Evolutionary conservation across 2,329 filamentous ascomycete genomes (phyloP).

Genomic region (Capronia americana): DNA sequence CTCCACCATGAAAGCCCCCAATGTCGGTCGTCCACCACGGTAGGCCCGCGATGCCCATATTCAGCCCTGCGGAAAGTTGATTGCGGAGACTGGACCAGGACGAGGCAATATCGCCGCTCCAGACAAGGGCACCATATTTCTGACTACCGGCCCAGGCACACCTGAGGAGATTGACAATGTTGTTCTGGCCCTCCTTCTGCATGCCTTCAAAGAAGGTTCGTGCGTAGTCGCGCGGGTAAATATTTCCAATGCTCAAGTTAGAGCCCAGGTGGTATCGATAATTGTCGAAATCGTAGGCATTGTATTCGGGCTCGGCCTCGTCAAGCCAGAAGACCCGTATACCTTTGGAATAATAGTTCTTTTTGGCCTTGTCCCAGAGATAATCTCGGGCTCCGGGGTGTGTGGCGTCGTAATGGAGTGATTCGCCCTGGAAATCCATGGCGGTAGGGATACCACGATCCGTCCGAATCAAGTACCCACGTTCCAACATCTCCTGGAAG

Average conservation of each 20-base stretch:
- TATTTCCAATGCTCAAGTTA: slow-evolving; percentile 64
- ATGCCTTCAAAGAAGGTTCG: slow-evolving; percentile 67
- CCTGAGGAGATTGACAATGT: slow-evolving; percentile 60
- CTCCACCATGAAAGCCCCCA: slow-evolving; percentile 71
- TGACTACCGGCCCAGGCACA: slow-evolving; percentile 66
- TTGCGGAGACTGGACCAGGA: slow-evolving; percentile 66
- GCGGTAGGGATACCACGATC: slow-evolving; percentile 65
- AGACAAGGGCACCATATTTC: slow-evolving; percentile 69
- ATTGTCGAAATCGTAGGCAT: slow-evolving; percentile 69
- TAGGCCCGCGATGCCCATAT: slow-evolving; percentile 69
- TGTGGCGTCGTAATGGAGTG: slow-evolving; percentile 68
- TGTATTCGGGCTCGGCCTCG: slow-evolving; percentile 72
- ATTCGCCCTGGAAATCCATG: slow-evolving; percentile 65
- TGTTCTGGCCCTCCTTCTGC: slow-evolving; percentile 57
- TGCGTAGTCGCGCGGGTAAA: slow-evolving; percentile 65
- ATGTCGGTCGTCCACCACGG: slow-evolving; percentile 75
- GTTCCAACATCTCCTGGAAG: slow-evolving; percentile 66
- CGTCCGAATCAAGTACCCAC: slow-evolving; percentile 64
- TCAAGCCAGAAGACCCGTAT: slow-evolving; percentile 72
- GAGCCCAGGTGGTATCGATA: slow-evolving; percentile 65
- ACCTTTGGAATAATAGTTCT: slow-evolving; percentile 67
- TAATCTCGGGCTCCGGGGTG: slow-evolving; percentile 64
- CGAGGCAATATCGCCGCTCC: slow-evolving; percentile 71
- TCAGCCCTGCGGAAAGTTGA: slow-evolving; percentile 68
- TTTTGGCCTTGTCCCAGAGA: slow-evolving; percentile 64